These are phyloP conservation scores for Aspergillus neoniger DNA, from an alignment of 2,329 filamentous ascomycete genomes.

Conservation along the genomic window DNA sequence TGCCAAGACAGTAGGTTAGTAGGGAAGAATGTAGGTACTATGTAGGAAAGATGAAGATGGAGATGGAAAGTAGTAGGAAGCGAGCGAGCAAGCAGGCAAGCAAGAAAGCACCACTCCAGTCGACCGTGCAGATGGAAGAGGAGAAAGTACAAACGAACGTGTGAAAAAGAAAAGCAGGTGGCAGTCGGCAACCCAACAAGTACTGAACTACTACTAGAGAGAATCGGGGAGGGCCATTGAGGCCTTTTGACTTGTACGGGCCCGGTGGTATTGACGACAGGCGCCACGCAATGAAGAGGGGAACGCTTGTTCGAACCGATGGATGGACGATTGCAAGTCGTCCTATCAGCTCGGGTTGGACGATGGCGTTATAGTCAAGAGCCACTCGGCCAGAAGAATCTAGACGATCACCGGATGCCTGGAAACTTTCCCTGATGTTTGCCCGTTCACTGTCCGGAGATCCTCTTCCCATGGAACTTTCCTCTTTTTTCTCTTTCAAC, in stretches of 20 bases:
- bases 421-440: background rate
- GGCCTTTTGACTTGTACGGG: conserved; percentile 20
- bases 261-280: conserved; percentile 25
- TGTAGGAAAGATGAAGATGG: background rate
- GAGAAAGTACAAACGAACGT: background rate
- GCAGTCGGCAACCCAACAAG: conserved; percentile 5
- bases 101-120: background rate
- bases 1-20: background rate
- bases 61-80: background rate
- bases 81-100: background rate
- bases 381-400: conserved; percentile 8
- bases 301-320: conserved; percentile 10
- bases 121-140: background rate
- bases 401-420: conserved; percentile 7
- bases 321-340: conserved; percentile 17
- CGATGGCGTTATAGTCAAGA: conserved; percentile 11
- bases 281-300: conserved; percentile 31
- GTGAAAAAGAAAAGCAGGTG: background rate
- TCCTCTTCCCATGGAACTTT: background rate
- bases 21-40: background rate
- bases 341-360: conserved; percentile 23
- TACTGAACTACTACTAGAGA: conserved; percentile 3
- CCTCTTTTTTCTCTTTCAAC: too few relatives aligned
- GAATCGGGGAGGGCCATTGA: conserved; percentile 14
- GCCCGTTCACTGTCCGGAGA: background rate